Evolutionary conservation across 768 basidiomycete genomes (phyloP), one percentile per base, ranked within the genome.

Genomic region (Suillus occidentalis): DNA sequence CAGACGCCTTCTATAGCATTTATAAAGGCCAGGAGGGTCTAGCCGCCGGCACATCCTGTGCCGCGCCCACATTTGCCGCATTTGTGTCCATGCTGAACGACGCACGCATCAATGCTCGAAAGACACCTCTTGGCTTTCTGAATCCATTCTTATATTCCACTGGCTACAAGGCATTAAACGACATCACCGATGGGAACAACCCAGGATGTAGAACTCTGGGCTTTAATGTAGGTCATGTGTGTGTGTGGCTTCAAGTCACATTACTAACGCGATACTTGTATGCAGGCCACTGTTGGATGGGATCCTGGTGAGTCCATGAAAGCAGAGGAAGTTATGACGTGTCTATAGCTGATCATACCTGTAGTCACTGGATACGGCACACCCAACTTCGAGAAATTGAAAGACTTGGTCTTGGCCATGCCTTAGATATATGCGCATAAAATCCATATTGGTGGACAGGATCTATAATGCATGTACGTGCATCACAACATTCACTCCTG

Each of bases 201-300:
- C 79, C 80, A 1, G 83, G 83, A 13, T 90, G 89, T 70, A 87
- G 87, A 6, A 90, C 89, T 1, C 69, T 74, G 34, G 89, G 89
- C 7, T 90, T 89, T 71, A 87, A 89, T 65, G 86, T 87, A 63
- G 73, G 85, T 78, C 22, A 37, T 37, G 36, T 14, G n/a, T n/a
- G 1, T n/a, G 13, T 4, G 13, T 4, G 13, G 12, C 34, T 20
- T 34, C 49, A 28, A 60, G 45, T 20, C 13, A 37, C 10, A 14
- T 56, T 36, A 20, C 13, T 56, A 13, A 56, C 14, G n/a, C 22
- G n/a, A 50, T 25, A 13, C 49, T 10, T 59, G 56, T 13, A 50
- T 36, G 49, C 61, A 84, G 83, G 80, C 84, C 4, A 82, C 83
- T 22, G 61, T 58, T 59, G 87, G 87, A 55, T 88, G 87, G 86